Evolutionary conservation across 2,329 filamentous ascomycete species (phyloP), one percentile per base, ranked within the genome.

Genomic region (Coleophoma crateriformis): DNA sequence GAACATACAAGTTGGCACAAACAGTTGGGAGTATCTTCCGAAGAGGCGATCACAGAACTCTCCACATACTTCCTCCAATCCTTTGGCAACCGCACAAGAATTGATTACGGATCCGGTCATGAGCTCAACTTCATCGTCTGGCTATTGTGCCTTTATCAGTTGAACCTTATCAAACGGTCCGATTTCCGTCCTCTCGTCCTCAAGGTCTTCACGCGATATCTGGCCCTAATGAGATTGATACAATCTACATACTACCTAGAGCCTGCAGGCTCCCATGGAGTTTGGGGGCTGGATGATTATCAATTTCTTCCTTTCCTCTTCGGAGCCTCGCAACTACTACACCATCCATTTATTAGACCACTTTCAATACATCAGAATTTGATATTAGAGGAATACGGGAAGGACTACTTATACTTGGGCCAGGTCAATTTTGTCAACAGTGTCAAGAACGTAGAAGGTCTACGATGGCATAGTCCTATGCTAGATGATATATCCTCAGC

Each of bases 391-490:
- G 90, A 97, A 65, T 91, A 88, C 61, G 81, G 82, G 13, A 72
- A 78, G 49, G 88, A 96, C 49, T 99, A 86, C 62, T 72, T 99
- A 50, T 99, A 99, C 61, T 81, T 99, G 0, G 87, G 91, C 47
- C 94, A 97, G 69, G 89, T 99, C 22, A 79, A 80, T 46, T 99
- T 95, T 69, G 92, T 99, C 50, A 96, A 97, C 70, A 88, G 84
- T 58, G 95, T 95, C 51, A 99, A 99, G 75, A 96, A 90, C 1
- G 91, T 96, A 50, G 90, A 95, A 63, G 92, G 91, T 1, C 72
- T 99, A 53, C 81, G 94, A 41, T 99, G 94, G 94, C 95, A 99
- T 63, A 91, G 86, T 56, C 94, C 95, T 3, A 97, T 99, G 95
- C 81, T 99, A 15, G 94, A 99, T 65, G 94, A 99, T 66, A 99